These are phyloP conservation scores for Setaria italica DNA, from an alignment of 202 grass and related monocot genomes.

Conservation along the genomic window DNA sequence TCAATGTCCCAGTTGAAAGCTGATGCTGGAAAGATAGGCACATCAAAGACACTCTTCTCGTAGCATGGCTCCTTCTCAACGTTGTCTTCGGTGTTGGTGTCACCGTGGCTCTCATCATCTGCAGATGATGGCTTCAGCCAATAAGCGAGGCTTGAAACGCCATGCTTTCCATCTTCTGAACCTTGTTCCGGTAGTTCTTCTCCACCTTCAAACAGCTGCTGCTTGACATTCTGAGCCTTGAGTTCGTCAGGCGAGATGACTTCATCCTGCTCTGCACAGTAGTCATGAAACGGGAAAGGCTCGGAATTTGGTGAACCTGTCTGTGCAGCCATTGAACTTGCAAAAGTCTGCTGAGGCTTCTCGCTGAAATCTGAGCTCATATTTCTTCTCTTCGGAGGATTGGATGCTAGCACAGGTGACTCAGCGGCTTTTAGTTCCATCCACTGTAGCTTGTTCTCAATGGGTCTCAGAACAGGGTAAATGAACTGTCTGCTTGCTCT, in stretches of 20 bases:
- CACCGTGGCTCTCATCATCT: constrained; percentile 18
- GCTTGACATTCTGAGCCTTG: constrained; percentile 30
- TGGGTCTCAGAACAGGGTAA: constrained; percentile 59
- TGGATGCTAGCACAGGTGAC: constrained; percentile 24
- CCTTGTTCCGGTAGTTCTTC: constrained; percentile 1
- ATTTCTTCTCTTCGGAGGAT: constrained; percentile 49
- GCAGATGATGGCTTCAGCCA: constrained; percentile 53
- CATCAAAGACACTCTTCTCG: constrained; percentile 20
- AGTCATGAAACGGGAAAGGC: constrained; percentile 26
- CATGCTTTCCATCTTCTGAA: constrained; percentile 41
- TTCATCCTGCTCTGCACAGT: constrained; percentile 7
- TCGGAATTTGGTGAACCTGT: constrained; percentile 18
- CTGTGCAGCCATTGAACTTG: background rate
- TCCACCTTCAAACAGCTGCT: constrained; percentile 25
- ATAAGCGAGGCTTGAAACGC: constrained; percentile 49
- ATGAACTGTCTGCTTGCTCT: constrained; percentile 50
- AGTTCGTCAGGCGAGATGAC: constrained; percentile 32
- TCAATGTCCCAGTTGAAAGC: constrained; percentile 51
- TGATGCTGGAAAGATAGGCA: constrained; percentile 55
- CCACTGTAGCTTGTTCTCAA: constrained; percentile 53
- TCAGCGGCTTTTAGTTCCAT: constrained; percentile 40
- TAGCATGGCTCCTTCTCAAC: background rate
- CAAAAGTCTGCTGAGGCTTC: constrained; percentile 22
- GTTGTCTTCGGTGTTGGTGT: background rate
- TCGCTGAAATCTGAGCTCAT: constrained; percentile 19